These are phyloP conservation scores for Boletus subparvulus DNA, from an alignment of 768 basidiomycete genomes.

Conservation along the genomic window DNA sequence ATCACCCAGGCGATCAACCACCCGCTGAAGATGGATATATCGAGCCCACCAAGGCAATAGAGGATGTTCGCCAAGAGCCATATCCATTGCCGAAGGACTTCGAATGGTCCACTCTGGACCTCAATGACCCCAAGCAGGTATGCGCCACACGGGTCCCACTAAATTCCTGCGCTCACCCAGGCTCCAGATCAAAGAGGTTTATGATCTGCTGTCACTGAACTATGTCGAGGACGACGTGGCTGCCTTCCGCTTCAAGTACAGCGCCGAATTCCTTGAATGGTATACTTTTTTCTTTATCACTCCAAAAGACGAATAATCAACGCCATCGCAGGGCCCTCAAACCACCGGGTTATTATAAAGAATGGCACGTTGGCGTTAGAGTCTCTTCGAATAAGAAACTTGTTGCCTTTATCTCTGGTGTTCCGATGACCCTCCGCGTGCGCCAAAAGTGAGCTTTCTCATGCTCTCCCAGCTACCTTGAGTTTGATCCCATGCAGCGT, in stretches of 20 bases:
- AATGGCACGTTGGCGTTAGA: slow-evolving; percentile 96
- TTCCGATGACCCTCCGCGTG: slow-evolving; percentile 84
- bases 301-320: not conserved
- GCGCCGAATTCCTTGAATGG: slow-evolving; percentile 93
- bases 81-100: slow-evolving; percentile 90
- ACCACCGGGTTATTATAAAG: slow-evolving; percentile 88
- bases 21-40: slow-evolving; percentile 83
- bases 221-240: slow-evolving; percentile 98
- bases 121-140: slow-evolving; percentile 75
- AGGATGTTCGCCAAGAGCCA: slow-evolving; percentile 85
- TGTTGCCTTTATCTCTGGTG: slow-evolving; percentile 94
- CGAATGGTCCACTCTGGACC: slow-evolving; percentile 83
- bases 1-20: slow-evolving; percentile 53
- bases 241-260: slow-evolving; percentile 95
- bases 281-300: slow-evolving; percentile 30
- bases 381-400: slow-evolving; percentile 89
- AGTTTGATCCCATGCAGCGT: slow-evolving; percentile 42
- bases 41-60: slow-evolving; percentile 72
- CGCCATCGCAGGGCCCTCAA: slow-evolving; percentile 73
- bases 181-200: slow-evolving; percentile 81
- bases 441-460: slow-evolving; percentile 65
- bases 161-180: not conserved
- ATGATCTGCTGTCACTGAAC: slow-evolving; percentile 86
- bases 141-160: not conserved
- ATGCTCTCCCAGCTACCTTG: not conserved